Conservation (phyloP, 1,139 yeast genomes). For the Yamadazyma sp. region DNA sequence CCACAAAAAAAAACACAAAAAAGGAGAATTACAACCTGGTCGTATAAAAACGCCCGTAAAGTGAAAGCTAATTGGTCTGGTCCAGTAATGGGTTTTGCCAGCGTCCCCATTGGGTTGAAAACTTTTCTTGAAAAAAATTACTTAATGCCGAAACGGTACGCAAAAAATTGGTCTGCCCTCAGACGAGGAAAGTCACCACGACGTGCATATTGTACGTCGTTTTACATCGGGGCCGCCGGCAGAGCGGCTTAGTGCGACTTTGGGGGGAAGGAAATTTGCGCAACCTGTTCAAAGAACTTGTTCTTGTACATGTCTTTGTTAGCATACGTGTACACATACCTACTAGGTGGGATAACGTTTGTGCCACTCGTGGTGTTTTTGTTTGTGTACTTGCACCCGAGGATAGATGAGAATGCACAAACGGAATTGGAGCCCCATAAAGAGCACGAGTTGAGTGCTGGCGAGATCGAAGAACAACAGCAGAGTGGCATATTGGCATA, state of each 20-base stretch:
- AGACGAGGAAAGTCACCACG: background rate
- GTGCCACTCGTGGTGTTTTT: slow-evolving; percentile 53
- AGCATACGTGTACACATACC: slow-evolving; percentile 27
- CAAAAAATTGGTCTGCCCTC: background rate
- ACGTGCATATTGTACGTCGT: background rate
- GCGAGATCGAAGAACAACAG: slow-evolving; percentile 59
- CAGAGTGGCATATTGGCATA: slow-evolving; percentile 64
- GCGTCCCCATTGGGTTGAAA: background rate
- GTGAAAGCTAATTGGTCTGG: too few species aligned
- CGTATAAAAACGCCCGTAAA: too few species aligned
- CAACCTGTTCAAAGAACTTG: too few species aligned
- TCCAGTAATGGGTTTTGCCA: background rate
- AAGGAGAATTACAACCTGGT: too few species aligned
- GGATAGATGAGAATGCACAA: slow-evolving; percentile 9
- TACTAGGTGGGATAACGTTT: slow-evolving; percentile 80
- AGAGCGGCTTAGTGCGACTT: background rate
- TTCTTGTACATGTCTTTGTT: slow-evolving; percentile 12
- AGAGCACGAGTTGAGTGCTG: slow-evolving; percentile 41
- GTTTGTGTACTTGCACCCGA: slow-evolving; percentile 38
- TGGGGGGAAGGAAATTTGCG: too few species aligned
- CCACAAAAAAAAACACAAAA: too few species aligned
- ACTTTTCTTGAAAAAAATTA: background rate
- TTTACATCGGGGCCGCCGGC: background rate
- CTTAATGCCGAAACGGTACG: too few species aligned
- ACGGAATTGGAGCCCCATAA: background rate